Evolutionary conservation across 352 stramenopile species (phyloP).

Genomic region (Globisporangium spiculum): DNA sequence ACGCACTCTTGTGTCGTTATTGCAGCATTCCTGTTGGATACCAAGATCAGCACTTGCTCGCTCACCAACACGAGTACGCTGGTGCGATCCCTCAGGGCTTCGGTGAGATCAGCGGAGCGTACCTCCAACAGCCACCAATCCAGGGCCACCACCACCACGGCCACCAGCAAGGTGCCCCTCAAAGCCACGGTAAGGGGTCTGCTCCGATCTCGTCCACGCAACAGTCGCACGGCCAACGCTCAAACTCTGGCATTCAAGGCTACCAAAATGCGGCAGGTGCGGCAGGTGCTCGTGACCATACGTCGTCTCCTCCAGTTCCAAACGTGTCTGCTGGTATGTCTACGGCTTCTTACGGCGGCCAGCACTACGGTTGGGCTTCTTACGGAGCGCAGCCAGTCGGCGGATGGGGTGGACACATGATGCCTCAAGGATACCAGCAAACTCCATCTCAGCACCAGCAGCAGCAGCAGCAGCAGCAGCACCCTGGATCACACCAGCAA

Average conservation of each 20-base stretch:
- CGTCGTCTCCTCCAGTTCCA: constrained; percentile 59
- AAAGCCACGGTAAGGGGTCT: constrained; percentile 66
- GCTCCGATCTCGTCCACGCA: constrained; percentile 35
- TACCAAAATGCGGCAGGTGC: constrained; percentile 41
- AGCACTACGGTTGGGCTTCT: constrained; percentile 83
- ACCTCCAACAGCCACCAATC: constrained; percentile 63
- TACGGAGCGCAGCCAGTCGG: constrained; percentile 75
- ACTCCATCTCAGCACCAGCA: constrained; percentile 60
- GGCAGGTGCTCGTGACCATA: constrained; percentile 51
- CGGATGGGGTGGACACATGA: constrained; percentile 72
- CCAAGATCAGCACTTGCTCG: constrained; percentile 81
- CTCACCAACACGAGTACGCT: constrained; percentile 79
- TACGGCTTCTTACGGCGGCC: constrained; percentile 47
- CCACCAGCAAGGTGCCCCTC: constrained; percentile 52
- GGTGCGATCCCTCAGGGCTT: constrained; percentile 75
- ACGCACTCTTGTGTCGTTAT: constrained; percentile 2
- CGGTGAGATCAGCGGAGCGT: constrained; percentile 75
- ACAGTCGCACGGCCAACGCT: constrained; percentile 55
- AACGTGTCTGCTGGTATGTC: constrained; percentile 63
- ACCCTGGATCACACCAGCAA: constrained; percentile 65
- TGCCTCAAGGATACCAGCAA: constrained; percentile 83
- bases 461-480: constrained; percentile 48
- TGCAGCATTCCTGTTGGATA: constrained; percentile 66
- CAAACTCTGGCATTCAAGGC: constrained; percentile 48
- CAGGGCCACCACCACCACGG: constrained; percentile 52